Evolutionary conservation across 768 basidiomycete species (phyloP), one percentile per base, ranked within the genome.

Genomic region (Russula vinacea): DNA sequence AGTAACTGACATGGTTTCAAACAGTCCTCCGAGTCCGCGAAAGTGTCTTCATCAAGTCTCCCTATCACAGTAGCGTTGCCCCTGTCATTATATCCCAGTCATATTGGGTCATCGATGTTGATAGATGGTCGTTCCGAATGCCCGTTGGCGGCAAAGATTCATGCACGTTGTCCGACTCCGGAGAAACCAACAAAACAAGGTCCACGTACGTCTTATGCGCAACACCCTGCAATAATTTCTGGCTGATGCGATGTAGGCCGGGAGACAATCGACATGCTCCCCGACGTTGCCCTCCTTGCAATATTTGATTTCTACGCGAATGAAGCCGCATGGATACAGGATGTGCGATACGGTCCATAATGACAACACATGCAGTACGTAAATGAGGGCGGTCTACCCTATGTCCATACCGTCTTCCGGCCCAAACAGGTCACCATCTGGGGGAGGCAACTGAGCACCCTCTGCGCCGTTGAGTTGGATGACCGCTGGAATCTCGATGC

Each of bases 321-420:
- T 29, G 29, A 29, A 29, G 29, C 29, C 29, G 29, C 2, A 29
- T 29, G 29, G 29, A 29, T 29, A 29, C 29, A 29, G 29, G 29
- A n/a, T n/a, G n/a, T n/a, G n/a, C n/a, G n/a, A n/a, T n/a, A n/a
- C n/a, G n/a, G n/a, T n/a, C n/a, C n/a, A n/a, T 29, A 29, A 29
- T 29, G 29, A 29, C 29, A 29, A 29, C 29, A 29, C 29, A 29
- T 2, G 5, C 29, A 29, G 29, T 29, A 5, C 29, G 29, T 29
- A 29, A 29, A 10, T 3, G 29, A 10, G 9, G 19, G n/a, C 44
- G n/a, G 26, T 56, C 54, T 65, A 74, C n/a, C 73, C 71, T 19
- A 75, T 69, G 32, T 76, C 74, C 73, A 76, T 76, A 16, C 42
- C 62, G 37, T 67, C 62, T 44, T 70, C 66, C 14, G 65, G 60